phyloP scores from a whole-genome alignment of 208 protist species.

The Strigomonas culicis region DNA sequence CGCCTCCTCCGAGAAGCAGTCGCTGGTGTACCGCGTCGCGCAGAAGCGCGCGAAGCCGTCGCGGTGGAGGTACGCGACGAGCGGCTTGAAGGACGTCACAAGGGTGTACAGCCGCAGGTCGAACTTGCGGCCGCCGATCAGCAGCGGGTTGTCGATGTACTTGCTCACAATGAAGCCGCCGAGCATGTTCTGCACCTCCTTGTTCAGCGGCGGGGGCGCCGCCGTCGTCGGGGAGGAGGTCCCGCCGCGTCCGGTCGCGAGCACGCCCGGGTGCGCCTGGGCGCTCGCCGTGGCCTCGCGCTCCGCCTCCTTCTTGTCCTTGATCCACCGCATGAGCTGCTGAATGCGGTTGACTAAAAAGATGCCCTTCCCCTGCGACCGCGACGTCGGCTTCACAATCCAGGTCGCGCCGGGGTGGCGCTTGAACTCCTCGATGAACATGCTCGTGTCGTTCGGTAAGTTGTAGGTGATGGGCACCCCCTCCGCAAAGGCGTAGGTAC shows the following conservation, averaged over 20 bases:
- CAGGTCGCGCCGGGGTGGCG: constrained; percentile 73
- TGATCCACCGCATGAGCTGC: constrained; percentile 82
- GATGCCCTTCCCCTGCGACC: constrained; percentile 95
- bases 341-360: constrained; percentile 93
- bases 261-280: background rate
- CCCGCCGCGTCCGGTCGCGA: background rate
- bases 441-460: constrained; percentile 90
- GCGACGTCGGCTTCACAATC: constrained; percentile 95
- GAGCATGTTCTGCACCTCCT: constrained; percentile 20
- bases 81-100: constrained; percentile 91
- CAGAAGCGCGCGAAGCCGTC: constrained; percentile 95
- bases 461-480: constrained; percentile 93
- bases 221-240: background rate
- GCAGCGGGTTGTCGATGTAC: constrained; percentile 95
- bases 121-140: constrained; percentile 97
- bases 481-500: constrained; percentile 61
- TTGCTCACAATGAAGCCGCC: constrained; percentile 89
- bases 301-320: constrained; percentile 61
- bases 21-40: constrained; percentile 80
- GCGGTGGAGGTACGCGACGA: constrained; percentile 91
- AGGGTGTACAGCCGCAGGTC: constrained; percentile 97
- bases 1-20: constrained; percentile 59
- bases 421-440: constrained; percentile 96
- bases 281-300: constrained; percentile 13
- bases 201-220: background rate